Evolutionary conservation across 2,329 filamentous ascomycete species (phyloP).

Genomic region (Cladosporium velox): DNA sequence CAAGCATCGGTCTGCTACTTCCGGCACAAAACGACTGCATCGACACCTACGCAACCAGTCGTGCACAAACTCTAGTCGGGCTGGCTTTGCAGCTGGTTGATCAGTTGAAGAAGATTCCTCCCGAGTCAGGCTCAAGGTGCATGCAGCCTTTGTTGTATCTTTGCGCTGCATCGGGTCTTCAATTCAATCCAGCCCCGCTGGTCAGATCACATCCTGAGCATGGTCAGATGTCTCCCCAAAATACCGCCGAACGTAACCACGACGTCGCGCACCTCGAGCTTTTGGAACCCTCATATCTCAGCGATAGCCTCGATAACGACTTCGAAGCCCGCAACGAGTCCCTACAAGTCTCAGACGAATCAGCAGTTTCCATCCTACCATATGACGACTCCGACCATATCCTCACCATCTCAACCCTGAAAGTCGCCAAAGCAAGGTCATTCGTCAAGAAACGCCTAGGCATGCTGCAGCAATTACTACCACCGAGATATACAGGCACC

Average conservation of each 20-base stretch:
- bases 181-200: background rate
- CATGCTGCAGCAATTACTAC: slow-evolving; percentile 6
- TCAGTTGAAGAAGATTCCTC: slow-evolving; percentile 18
- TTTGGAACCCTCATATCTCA: background rate
- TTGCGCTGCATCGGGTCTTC: slow-evolving; percentile 20
- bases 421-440: slow-evolving; percentile 5
- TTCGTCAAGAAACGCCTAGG: slow-evolving; percentile 12
- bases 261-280: background rate
- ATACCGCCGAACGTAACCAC: background rate
- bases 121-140: slow-evolving; percentile 22
- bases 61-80: background rate
- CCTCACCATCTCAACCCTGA: background rate
- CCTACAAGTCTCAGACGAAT: background rate
- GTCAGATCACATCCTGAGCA: background rate
- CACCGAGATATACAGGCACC: background rate
- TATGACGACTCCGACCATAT: background rate
- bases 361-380: background rate
- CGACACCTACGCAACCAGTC: background rate
- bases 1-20: background rate
- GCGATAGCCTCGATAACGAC: background rate
- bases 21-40: background rate
- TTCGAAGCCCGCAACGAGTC: background rate
- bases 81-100: slow-evolving; percentile 10
- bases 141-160: slow-evolving; percentile 23
- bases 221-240: background rate